These are phyloP conservation scores for Leccinum olivaceopallidum DNA, from an alignment of 768 basidiomycete genomes.

Conservation along the genomic window DNA sequence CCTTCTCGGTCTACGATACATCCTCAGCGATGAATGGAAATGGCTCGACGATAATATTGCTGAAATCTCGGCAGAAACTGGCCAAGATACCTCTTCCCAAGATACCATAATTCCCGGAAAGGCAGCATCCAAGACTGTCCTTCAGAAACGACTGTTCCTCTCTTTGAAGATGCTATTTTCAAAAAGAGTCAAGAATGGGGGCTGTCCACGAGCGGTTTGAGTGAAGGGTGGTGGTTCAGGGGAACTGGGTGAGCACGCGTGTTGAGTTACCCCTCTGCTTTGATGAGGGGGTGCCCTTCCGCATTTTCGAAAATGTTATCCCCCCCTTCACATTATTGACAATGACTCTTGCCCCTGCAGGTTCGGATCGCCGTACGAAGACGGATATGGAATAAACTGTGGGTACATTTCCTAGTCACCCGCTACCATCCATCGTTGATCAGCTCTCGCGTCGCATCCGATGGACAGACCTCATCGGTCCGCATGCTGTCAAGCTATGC, in stretches of 20 bases:
- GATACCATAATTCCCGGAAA: not conserved
- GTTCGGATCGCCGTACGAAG: slow-evolving; percentile 77
- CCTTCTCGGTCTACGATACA: slow-evolving; percentile 76
- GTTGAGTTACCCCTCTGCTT: not conserved
- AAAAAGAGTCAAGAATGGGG: slow-evolving; percentile 79
- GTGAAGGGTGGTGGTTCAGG: slow-evolving; percentile 80
- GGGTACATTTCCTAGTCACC: slow-evolving; percentile 26
- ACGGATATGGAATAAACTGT: slow-evolving; percentile 97
- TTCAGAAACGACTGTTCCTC: slow-evolving; percentile 18
- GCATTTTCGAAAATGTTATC: not conserved
- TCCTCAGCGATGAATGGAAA: slow-evolving; percentile 45
- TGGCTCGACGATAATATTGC: slow-evolving; percentile 23
- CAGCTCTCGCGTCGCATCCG: not conserved
- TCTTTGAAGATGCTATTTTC: slow-evolving; percentile 83
- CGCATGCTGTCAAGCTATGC: slow-evolving; percentile 83
- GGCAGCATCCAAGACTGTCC: not conserved
- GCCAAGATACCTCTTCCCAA: slow-evolving; percentile 7
- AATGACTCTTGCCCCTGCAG: slow-evolving; percentile 31
- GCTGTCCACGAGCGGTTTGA: slow-evolving; percentile 86
- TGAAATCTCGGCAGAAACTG: not conserved
- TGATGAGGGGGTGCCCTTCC: not conserved
- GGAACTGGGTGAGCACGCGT: slow-evolving; percentile 70
- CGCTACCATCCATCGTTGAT: not conserved
- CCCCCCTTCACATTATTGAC: slow-evolving; percentile 4
- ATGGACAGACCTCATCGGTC: slow-evolving; percentile 73